Evolutionary conservation across 371 early-diverging fungal species (phyloP).

Genomic region (Syncephalastrum racemosum): DNA sequence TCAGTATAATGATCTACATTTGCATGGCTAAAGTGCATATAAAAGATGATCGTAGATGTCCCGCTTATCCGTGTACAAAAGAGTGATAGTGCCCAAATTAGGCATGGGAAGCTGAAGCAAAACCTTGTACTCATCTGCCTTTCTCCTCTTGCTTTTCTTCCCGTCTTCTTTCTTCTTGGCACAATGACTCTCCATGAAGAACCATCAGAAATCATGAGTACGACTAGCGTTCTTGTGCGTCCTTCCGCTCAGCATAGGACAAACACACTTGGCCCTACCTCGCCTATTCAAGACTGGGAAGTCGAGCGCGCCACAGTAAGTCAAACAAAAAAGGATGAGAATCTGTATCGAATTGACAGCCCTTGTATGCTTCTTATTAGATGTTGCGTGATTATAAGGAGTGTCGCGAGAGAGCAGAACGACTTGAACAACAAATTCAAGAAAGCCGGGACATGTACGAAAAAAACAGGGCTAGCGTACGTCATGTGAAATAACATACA

Average conservation of each 20-base stretch:
- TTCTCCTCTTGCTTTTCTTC: conserved; percentile 4
- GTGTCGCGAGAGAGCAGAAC: conserved; percentile 16
- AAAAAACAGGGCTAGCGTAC: conserved; percentile 30
- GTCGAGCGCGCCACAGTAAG: conserved; percentile 27
- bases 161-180: not conserved
- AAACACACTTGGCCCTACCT: conserved; percentile 13
- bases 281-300: conserved; percentile 35
- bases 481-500: not conserved
- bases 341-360: not conserved
- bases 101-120: too few species aligned
- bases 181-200: conserved; percentile 2
- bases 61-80: too few species aligned
- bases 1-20: too few species aligned
- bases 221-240: too few species aligned
- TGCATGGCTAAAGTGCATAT: too few species aligned
- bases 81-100: too few species aligned
- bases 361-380: conserved; percentile 11
- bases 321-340: not conserved
- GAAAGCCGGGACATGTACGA: conserved; percentile 26
- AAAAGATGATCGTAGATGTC: too few species aligned
- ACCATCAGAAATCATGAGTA: not conserved
- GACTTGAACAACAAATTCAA: conserved; percentile 17
- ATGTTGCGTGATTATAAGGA: conserved; percentile 26
- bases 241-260: conserved; percentile 7
- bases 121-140: not conserved